Percentiles rank a stretch among this genome's conserved stretches.
phyloP scores from a whole-genome alignment of 345 rosid genomes.

The Excoecaria cochinchinensis region DNA sequence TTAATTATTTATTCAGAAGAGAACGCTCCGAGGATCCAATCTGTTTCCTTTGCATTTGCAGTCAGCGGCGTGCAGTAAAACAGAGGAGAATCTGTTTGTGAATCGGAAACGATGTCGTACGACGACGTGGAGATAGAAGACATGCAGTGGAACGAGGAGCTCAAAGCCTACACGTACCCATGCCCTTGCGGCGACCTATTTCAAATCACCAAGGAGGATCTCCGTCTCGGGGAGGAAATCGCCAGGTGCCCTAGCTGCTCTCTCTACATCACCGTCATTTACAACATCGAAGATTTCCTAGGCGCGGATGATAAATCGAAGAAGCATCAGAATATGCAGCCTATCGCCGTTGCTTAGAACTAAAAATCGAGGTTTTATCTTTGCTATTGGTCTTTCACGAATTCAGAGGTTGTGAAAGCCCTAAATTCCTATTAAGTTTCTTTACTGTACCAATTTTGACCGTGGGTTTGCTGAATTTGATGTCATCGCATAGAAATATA shows the following conservation, averaged over 20 bases:
- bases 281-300: constrained; percentile 77
- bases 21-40: background rate
- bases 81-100: background rate
- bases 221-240: constrained; percentile 76
- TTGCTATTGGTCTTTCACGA: background rate
- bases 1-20: background rate
- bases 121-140: constrained; percentile 98
- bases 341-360: constrained; percentile 59
- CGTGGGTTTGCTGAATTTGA: background rate
- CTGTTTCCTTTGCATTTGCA: no score
- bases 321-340: constrained; percentile 37
- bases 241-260: constrained; percentile 95
- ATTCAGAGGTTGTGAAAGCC: background rate
- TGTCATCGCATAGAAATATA: background rate
- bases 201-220: constrained; percentile 88
- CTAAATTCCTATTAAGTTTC: background rate
- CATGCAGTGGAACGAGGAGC: constrained; percentile 90
- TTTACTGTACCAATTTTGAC: background rate
- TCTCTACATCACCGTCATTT: constrained; percentile 78
- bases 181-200: constrained; percentile 95
- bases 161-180: constrained; percentile 76
- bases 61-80: no score
- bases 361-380: background rate
- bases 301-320: constrained; percentile 30
- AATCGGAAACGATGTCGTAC: constrained; percentile 59